Evolutionary conservation across 1,139 yeast species (phyloP).

Genomic region (Debaryomycetaceae sp.): DNA sequence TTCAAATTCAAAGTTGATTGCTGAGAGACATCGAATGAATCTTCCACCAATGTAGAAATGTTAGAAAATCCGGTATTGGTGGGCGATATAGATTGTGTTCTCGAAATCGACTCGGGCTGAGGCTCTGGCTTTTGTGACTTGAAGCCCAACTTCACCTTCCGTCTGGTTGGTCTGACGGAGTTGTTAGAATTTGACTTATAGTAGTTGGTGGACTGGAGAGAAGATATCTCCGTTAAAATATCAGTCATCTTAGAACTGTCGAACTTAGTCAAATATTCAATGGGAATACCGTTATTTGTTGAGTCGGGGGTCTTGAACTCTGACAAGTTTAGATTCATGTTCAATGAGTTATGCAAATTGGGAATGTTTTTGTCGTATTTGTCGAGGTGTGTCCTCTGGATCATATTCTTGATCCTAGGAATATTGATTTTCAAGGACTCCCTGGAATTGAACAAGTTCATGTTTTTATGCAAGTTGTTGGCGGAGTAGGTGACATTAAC

Average conservation of each 20-base stretch:
- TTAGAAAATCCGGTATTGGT: constrained; percentile 3
- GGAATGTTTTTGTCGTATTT: constrained; percentile 38
- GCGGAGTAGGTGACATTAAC: constrained; percentile 50
- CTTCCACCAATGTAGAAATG: constrained; percentile 10
- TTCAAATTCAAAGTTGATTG: constrained; percentile 5
- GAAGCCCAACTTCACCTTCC: constrained; percentile 39
- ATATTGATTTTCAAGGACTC: constrained; percentile 72
- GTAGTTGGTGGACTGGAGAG: constrained; percentile 45
- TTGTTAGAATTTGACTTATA: constrained; percentile 26
- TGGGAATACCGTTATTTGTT: constrained; percentile 34
- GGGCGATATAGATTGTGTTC: not conserved
- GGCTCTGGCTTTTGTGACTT: constrained; percentile 11
- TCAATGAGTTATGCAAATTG: constrained; percentile 36
- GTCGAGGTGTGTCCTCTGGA: constrained; percentile 52
- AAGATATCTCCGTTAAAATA: constrained; percentile 43
- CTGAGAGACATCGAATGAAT: not conserved
- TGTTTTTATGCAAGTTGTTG: constrained; percentile 60
- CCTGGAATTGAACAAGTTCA: constrained; percentile 71
- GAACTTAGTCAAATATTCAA: constrained; percentile 27
- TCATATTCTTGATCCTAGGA: constrained; percentile 52
- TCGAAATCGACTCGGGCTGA: not conserved
- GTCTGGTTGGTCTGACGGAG: constrained; percentile 42
- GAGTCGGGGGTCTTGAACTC: constrained; percentile 7
- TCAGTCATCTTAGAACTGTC: constrained; percentile 31
- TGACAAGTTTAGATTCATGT: constrained; percentile 20